Evolutionary conservation across 257 asterid species (phyloP).

Genomic region (Salvia splendens): DNA sequence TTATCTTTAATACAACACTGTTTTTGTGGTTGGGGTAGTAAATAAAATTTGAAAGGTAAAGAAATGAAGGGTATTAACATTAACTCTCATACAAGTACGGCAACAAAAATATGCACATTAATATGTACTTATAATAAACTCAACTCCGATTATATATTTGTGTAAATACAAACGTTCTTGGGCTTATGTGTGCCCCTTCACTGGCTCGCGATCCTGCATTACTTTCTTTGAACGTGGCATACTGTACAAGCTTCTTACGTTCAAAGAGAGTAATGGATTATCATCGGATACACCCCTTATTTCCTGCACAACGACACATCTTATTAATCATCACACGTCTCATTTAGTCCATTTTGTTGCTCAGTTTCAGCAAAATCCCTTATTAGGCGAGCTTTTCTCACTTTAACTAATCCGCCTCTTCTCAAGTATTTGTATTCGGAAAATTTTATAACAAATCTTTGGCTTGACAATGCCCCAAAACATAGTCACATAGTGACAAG

Average conservation of each 20-base stretch:
- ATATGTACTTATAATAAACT: no score
- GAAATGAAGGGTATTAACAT: neutral
- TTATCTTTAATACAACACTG: no score
- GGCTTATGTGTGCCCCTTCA: conserved; percentile 28
- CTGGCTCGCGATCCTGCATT: neutral
- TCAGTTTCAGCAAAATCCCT: no score
- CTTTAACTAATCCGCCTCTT: no score
- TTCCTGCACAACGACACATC: conserved; percentile 35
- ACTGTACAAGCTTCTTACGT: conserved; percentile 11
- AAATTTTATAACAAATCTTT: no score
- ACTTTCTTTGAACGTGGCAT: neutral
- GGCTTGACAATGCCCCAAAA: no score
- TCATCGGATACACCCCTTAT: conserved; percentile 18
- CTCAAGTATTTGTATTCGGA: no score
- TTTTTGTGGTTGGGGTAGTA: no score
- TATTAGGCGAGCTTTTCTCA: no score
- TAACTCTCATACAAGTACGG: neutral
- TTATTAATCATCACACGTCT: neutral
- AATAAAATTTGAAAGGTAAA: no score
- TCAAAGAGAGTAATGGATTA: neutral
- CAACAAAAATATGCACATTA: conserved; percentile 6
- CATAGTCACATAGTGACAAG: no score
- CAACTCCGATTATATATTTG: neutral
- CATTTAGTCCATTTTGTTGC: no score
- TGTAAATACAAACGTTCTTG: conserved; percentile 25